Evolutionary conservation across 768 basidiomycete species (phyloP), one percentile per base, ranked within the genome.

Genomic region (Calvatia gigantea): DNA sequence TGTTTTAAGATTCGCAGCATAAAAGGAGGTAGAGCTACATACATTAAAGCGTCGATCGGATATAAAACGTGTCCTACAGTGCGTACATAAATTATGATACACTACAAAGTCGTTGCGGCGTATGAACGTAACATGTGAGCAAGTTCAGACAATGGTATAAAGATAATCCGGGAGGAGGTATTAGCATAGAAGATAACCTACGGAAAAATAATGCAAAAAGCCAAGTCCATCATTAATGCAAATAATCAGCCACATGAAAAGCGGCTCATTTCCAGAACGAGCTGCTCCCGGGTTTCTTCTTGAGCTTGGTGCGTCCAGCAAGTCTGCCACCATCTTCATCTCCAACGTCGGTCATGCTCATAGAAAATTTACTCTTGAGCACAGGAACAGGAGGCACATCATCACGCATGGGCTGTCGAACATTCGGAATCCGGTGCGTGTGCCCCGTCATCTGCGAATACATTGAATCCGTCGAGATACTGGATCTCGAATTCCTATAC

Each of bases 361-460:
- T 64, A 21, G 82, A 84, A 65, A 84, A 84, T 50, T 82, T 75
- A 57, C 69, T 68, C n/a, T 57, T 60, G 42, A 60, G 55, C 27
- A 66, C 61, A 2, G 63, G 57, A 56, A 54, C 62, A 27, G 17
- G 21, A 14, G 38, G 14, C 17, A n/a, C 14, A 17, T 21, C 38
- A 11, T 42, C 29, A 15, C 35, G 54, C 38, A 87, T 75, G 25
- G 88, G 87, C 66, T 86, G 80, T 11, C 86, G 79, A 29, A 86
- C 78, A 59, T 88, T 85, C 6, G 87, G 85, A 43, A 70, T 76
- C 8, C 73, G 75, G 17, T 78, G 77, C 46, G 84, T 84, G 46
- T 74, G 60, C 17, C 88, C 86, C 7, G 86, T 91, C 59, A 83
- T 63, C 65, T 87, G 80, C 56, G 88, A 85, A 68, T 86, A 91